Conservation (phyloP, 1,139 yeast species). For the Candida labiduridarum region DNA sequence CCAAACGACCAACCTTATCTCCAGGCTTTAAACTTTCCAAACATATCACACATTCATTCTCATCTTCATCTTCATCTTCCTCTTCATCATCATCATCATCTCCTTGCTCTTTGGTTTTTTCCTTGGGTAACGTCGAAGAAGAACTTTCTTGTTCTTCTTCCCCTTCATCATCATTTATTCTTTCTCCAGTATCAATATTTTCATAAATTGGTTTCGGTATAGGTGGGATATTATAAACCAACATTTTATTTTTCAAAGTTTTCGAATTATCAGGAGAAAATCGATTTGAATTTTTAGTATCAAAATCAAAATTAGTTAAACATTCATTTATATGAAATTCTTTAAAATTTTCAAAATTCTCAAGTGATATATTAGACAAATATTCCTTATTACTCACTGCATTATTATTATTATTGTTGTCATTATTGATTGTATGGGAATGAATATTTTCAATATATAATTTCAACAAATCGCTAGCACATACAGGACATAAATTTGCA, state of each 20-base stretch:
- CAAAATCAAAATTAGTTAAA: slow-evolving; percentile 64
- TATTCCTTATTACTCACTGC: slow-evolving; percentile 17
- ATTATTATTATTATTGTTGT: not conserved
- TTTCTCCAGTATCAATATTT: slow-evolving; percentile 25
- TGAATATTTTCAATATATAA: slow-evolving; percentile 43
- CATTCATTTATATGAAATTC: slow-evolving; percentile 75
- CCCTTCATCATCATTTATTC: not conserved
- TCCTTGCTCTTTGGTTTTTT: slow-evolving; percentile 23
- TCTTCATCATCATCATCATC: slow-evolving; percentile 61
- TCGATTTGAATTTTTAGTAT: slow-evolving; percentile 57
- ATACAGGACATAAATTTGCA: slow-evolving; percentile 46
- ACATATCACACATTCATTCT: slow-evolving; percentile 88
- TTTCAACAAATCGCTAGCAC: slow-evolving; percentile 53
- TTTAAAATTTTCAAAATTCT: slow-evolving; percentile 49
- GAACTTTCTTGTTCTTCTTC: slow-evolving; percentile 15
- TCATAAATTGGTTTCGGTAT: slow-evolving; percentile 48
- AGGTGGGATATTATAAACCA: slow-evolving; percentile 74
- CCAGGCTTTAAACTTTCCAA: slow-evolving; percentile 86
- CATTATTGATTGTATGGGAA: not conserved
- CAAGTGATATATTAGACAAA: slow-evolving; percentile 17
- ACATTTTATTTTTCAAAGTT: slow-evolving; percentile 71
- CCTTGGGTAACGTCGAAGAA: slow-evolving; percentile 5
- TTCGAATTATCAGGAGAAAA: slow-evolving; percentile 42
- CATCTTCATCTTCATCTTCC: slow-evolving; percentile 33
- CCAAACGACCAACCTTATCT: slow-evolving; percentile 87